Percentiles rank a stretch among this genome's conserved stretches.
Evolutionary conservation across 345 rosid species (phyloP).

Genomic region (Gynandropsis gynandra): DNA sequence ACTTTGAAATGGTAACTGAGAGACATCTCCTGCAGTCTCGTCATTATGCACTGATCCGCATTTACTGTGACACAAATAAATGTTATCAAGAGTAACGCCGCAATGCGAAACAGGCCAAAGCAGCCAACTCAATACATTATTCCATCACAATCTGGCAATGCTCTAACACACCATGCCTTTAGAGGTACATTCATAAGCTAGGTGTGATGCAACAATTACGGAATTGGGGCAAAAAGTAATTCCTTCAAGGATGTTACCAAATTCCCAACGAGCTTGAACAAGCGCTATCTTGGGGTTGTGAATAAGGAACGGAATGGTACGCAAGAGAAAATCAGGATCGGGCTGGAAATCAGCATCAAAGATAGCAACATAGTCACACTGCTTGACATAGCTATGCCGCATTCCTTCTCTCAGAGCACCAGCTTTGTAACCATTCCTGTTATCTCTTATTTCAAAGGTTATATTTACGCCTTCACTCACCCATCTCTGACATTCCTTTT

Average conservation of each 20-base stretch:
- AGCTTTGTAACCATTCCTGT: constrained; percentile 32
- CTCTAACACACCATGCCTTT: too few relatives aligned
- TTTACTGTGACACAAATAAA: constrained; percentile 29
- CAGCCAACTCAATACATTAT: background rate
- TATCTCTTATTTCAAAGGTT: constrained; percentile 32
- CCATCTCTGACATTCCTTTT: constrained; percentile 31
- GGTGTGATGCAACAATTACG: background rate
- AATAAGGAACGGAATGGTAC: constrained; percentile 28
- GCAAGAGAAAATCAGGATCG: constrained; percentile 31
- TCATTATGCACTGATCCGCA: constrained; percentile 48
- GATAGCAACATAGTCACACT: constrained; percentile 31
- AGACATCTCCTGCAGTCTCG: constrained; percentile 54
- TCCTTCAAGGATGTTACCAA: constrained; percentile 23
- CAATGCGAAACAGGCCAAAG: background rate
- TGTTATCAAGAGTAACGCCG: constrained; percentile 4
- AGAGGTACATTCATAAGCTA: too few relatives aligned
- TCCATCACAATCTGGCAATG: too few relatives aligned
- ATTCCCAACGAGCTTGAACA: constrained; percentile 34
- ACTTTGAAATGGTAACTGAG: constrained; percentile 42
- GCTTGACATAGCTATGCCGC: constrained; percentile 32
- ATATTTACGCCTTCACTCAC: constrained; percentile 25
- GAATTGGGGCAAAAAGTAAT: background rate
- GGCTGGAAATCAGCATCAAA: constrained; percentile 35
- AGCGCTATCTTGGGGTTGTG: constrained; percentile 33
- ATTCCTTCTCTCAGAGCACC: constrained; percentile 32